Evolutionary conservation across 1,284 basidiomycete genomes (phyloP).

Genomic region (Boletus albobrunnescens): DNA sequence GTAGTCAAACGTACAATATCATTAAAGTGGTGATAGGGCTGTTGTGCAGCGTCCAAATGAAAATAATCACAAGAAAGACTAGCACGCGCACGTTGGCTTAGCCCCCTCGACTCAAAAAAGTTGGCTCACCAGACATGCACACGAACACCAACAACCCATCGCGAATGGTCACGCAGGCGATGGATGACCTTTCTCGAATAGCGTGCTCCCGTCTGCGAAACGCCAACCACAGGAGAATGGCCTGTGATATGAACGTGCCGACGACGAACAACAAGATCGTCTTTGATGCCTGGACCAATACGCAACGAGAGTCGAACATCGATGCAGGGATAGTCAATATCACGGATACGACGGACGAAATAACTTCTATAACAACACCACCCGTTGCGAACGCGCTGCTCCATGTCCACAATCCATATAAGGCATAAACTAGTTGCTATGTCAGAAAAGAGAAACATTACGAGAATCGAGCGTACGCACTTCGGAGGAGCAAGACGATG

Average conservation of each 20-base stretch:
- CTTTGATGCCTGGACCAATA: slow-evolving; percentile 8
- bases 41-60: slow-evolving; percentile 2
- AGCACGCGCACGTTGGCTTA: neutral
- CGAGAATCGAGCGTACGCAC: slow-evolving; percentile 7
- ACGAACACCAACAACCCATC: slow-evolving; percentile 21
- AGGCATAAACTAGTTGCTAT: slow-evolving; percentile 16
- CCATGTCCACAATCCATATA: slow-evolving; percentile 11
- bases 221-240: slow-evolving; percentile 16
- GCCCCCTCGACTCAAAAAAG: neutral
- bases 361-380: slow-evolving; percentile 12
- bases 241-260: slow-evolving; percentile 16
- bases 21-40: slow-evolving; percentile 9
- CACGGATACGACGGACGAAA: neutral
- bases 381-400: slow-evolving; percentile 2
- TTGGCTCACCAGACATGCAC: slow-evolving; percentile 16
- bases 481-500: slow-evolving; percentile 17
- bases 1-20: slow-evolving; percentile 12
- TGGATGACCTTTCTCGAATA: neutral
- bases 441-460: neutral
- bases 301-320: slow-evolving; percentile 14
- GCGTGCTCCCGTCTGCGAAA: slow-evolving; percentile 15
- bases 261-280: slow-evolving; percentile 9
- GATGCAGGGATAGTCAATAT: slow-evolving; percentile 4
- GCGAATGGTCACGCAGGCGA: slow-evolving; percentile 25
- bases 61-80: slow-evolving; percentile 2